These are phyloP conservation scores for Cercospora sp. DNA, from an alignment of 2,329 filamentous ascomycete genomes.

Conservation along the genomic window DNA sequence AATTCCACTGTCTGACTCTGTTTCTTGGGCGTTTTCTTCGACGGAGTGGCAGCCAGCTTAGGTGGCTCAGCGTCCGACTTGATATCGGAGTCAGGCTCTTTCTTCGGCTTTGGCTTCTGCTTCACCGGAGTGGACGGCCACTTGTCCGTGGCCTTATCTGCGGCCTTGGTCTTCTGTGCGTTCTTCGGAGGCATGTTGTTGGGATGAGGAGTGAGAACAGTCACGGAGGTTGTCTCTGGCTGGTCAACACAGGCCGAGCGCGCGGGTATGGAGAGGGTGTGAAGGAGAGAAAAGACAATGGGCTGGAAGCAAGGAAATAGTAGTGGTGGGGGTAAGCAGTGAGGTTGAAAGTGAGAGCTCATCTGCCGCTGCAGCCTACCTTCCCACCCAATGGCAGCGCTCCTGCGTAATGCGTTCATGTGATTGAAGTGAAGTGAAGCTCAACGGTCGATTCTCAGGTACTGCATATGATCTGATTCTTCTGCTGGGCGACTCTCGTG, in stretches of 20 bases:
- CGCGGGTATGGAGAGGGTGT: not conserved
- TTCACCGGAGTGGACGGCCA: not conserved
- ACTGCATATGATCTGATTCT: not conserved
- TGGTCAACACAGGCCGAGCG: not conserved
- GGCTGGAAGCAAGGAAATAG: not conserved
- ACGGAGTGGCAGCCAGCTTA: slow-evolving; percentile 21
- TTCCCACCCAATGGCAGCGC: not conserved
- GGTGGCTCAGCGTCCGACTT: slow-evolving; percentile 12
- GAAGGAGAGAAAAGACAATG: not conserved
- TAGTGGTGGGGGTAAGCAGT: not conserved
- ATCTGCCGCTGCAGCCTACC: slow-evolving; percentile 2
- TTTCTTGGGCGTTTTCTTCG: slow-evolving; percentile 11
- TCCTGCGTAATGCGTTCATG: not conserved
- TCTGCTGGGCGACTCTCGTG: not conserved
- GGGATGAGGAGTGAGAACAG: not conserved
- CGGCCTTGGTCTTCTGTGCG: slow-evolving; percentile 20
- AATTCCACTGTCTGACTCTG: slow-evolving; percentile 14
- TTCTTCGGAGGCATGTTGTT: slow-evolving; percentile 32
- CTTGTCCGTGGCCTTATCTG: slow-evolving; percentile 4
- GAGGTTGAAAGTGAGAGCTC: not conserved
- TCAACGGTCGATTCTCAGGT: not conserved
- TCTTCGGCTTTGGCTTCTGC: not conserved
- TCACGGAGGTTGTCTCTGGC: not conserved
- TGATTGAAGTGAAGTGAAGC: slow-evolving; percentile 3
- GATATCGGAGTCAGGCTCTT: not conserved